A percentile compares a stretch with the other conserved stretches of the same genome.
Conservation (phyloP, 306 rosid genomes). For the Quillaja saponaria region DNA sequence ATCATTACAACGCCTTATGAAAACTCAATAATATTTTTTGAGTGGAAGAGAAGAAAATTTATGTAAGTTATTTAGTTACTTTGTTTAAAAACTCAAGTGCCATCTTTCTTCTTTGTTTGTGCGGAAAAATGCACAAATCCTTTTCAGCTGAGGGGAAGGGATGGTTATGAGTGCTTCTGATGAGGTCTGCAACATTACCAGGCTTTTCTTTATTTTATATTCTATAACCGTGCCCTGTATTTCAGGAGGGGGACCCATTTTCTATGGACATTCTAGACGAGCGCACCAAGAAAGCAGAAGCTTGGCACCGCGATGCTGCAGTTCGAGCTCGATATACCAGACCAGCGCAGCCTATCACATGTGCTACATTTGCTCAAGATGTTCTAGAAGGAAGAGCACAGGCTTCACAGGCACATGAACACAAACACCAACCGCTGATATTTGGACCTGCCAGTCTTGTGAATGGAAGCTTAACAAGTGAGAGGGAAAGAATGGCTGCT, state of each 20-base stretch:
- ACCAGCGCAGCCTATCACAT: slow-evolving; percentile 80
- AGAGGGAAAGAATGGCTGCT: slow-evolving; percentile 85
- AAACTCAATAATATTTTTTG: too few species aligned
- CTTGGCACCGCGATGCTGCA: slow-evolving; percentile 80
- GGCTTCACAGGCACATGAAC: slow-evolving; percentile 81
- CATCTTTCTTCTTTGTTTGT: not conserved
- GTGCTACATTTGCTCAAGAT: slow-evolving; percentile 98
- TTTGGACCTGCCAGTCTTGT: slow-evolving; percentile 94
- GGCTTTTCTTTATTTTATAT: slow-evolving; percentile 11
- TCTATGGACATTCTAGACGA: slow-evolving; percentile 75
- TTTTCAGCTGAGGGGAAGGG: too few species aligned
- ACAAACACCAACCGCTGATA: slow-evolving; percentile 87
- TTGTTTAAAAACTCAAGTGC: too few species aligned
- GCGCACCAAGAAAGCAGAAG: slow-evolving; percentile 74
- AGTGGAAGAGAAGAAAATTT: too few species aligned
- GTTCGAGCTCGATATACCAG: slow-evolving; percentile 57
- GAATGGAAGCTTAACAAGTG: slow-evolving; percentile 71
- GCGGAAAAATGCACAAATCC: not conserved
- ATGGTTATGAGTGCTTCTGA: too few species aligned
- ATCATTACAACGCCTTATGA: too few species aligned
- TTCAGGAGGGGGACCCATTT: slow-evolving; percentile 72
- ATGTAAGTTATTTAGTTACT: too few species aligned
- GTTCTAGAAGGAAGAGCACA: slow-evolving; percentile 93
- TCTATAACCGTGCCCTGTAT: slow-evolving; percentile 24
- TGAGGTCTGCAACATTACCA: not conserved